These are phyloP conservation scores for Kalaharituber pfeilii DNA, from an alignment of 2,329 filamentous ascomycete species.

Conservation along the genomic window DNA sequence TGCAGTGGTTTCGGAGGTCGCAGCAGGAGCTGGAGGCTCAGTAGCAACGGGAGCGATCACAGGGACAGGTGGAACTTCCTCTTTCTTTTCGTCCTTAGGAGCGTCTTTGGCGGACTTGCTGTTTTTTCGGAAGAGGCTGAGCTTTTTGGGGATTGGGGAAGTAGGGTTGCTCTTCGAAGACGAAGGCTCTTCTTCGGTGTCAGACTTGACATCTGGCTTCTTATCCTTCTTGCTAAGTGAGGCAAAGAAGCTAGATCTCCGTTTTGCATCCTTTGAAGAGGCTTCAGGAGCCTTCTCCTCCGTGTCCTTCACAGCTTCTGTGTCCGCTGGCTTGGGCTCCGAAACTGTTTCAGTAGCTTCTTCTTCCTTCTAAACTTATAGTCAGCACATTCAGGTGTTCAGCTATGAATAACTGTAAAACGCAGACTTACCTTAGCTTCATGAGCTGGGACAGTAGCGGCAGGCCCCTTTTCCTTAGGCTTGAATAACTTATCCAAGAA, in stretches of 20 bases:
- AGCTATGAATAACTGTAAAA: too few relatives aligned
- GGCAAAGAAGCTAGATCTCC: conserved; percentile 15
- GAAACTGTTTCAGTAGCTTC: conserved; percentile 10
- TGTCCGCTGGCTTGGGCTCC: conserved; percentile 14
- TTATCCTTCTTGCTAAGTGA: conserved; percentile 16
- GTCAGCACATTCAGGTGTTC: too few relatives aligned
- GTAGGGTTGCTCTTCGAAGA: background rate
- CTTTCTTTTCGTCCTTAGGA: conserved; percentile 13
- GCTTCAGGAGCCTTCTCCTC: conserved; percentile 9
- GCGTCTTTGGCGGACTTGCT: conserved; percentile 13
- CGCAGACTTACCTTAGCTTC: background rate
- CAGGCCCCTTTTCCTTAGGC: conserved; percentile 22
- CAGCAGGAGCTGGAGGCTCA: conserved; percentile 11
- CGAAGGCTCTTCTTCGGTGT: conserved; percentile 15
- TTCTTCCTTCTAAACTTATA: conserved; percentile 14
- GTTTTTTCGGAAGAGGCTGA: background rate
- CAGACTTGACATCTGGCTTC: conserved; percentile 18
- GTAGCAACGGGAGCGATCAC: conserved; percentile 12
- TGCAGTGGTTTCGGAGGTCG: conserved; percentile 2
- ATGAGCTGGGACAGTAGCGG: conserved; percentile 9
- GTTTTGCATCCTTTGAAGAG: conserved; percentile 12
- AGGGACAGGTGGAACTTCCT: conserved; percentile 8
- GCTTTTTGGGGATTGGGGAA: conserved; percentile 2
- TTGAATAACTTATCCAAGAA: conserved; percentile 25
- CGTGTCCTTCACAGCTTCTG: conserved; percentile 9